These are phyloP conservation scores for Piloderma croceum DNA, from an alignment of 768 basidiomycete species.

Conservation along the genomic window DNA sequence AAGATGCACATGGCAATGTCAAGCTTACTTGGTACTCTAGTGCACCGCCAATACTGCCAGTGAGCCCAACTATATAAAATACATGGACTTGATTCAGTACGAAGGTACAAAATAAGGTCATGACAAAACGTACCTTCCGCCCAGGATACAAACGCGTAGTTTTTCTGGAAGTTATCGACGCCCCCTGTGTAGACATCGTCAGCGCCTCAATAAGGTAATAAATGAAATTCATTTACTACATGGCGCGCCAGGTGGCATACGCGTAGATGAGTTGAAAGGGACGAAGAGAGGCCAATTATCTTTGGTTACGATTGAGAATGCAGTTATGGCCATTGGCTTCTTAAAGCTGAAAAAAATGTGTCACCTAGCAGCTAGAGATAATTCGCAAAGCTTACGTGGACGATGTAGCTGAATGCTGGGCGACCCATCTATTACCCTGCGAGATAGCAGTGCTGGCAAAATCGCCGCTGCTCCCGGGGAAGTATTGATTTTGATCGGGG, in stretches of 20 bases:
- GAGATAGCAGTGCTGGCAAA: conserved; percentile 18
- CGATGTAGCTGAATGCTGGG: conserved; percentile 19
- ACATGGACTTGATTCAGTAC: background rate
- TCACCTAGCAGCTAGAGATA: background rate
- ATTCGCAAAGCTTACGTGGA: no score
- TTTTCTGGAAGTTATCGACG: conserved; percentile 18
- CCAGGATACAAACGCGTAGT: conserved; percentile 24
- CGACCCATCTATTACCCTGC: conserved; percentile 27
- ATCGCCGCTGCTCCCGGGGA: no score
- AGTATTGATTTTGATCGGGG: conserved; percentile 33
- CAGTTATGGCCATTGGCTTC: conserved; percentile 29
- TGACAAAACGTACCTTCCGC: conserved; percentile 8
- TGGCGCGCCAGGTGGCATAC: conserved; percentile 14
- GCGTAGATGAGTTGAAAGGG: conserved; percentile 25
- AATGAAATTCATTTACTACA: conserved; percentile 12
- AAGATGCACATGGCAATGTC: background rate
- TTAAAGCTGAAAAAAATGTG: conserved; percentile 16
- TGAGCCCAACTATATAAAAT: conserved; percentile 13
- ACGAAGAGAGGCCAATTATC: conserved; percentile 20
- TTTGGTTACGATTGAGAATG: conserved; percentile 27
- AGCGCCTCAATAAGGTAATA: background rate
- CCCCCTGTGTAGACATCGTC: conserved; percentile 9
- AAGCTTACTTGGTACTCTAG: conserved; percentile 20
- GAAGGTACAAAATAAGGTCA: background rate
- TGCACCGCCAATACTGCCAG: conserved; percentile 19